phyloP scores from a whole-genome alignment of 2,329 filamentous ascomycete species.

The Ophiostoma perfectum region DNA sequence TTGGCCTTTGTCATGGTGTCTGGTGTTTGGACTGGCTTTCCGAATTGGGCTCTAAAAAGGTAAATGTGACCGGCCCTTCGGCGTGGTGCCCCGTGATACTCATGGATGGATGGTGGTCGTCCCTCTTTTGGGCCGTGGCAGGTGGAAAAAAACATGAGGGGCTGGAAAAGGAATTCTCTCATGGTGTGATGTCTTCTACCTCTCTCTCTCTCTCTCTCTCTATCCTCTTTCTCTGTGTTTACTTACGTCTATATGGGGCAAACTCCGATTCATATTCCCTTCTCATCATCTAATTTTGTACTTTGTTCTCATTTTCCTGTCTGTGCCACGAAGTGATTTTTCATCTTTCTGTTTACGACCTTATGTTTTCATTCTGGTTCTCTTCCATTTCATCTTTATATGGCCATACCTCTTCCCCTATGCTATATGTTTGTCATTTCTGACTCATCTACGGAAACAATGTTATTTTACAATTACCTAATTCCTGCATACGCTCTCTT shows the following conservation, averaged over 20 bases:
- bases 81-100: not conserved
- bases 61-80: not conserved
- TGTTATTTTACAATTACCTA: not conserved
- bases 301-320: not conserved
- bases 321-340: not conserved
- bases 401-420: too few species aligned
- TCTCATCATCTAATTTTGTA: not conserved
- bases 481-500: not conserved
- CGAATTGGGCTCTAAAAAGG: conserved; percentile 4
- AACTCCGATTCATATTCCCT: too few species aligned
- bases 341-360: not conserved
- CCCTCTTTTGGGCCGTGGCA: conserved; percentile 10
- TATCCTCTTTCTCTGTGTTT: not conserved
- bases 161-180: not conserved
- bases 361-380: not conserved
- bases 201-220: not conserved
- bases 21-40: conserved; percentile 13
- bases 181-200: not conserved
- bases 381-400: not conserved
- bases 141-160: not conserved
- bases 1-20: conserved; percentile 4
- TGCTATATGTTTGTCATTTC: not conserved
- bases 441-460: not conserved
- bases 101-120: not conserved
- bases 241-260: too few species aligned